phyloP scores from a whole-genome alignment of 352 stramenopile genomes.

The Globisporangium cederbergense region DNA sequence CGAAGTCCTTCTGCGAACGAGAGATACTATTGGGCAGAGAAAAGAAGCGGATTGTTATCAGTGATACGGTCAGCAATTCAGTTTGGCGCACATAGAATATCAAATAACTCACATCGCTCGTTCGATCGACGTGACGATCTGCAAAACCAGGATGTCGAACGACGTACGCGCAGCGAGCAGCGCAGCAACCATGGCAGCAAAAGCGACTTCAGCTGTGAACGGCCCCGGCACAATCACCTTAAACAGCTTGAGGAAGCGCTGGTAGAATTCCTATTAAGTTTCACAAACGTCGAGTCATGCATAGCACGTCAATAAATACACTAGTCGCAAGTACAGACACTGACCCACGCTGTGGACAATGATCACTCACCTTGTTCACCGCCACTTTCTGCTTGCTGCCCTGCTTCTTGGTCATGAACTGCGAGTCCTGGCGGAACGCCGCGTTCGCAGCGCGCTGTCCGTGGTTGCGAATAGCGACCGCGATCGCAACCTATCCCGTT shows the following conservation, averaged over 20 bases:
- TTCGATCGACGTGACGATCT: constrained; percentile 75
- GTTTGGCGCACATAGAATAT: too few species aligned
- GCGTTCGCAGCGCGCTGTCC: constrained; percentile 52
- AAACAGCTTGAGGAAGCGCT: constrained; percentile 65
- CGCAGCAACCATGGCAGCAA: constrained; percentile 55
- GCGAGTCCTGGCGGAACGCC: constrained; percentile 46
- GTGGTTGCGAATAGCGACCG: constrained; percentile 63
- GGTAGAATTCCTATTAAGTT: constrained; percentile 44
- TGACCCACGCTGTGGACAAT: not conserved
- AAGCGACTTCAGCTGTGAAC: constrained; percentile 67
- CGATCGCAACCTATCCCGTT: constrained; percentile 38
- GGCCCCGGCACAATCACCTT: constrained; percentile 66
- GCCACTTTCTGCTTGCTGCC: constrained; percentile 62
- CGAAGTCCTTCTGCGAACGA: constrained; percentile 59
- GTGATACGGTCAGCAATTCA: too few species aligned
- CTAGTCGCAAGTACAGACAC: too few species aligned
- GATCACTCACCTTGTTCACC: constrained; percentile 44
- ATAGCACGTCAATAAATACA: not conserved
- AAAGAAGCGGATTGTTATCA: not conserved
- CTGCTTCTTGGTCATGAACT: constrained; percentile 78
- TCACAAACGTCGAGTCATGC: not conserved
- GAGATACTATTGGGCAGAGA: constrained; percentile 37
- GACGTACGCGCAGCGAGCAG: constrained; percentile 68
- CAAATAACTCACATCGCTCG: constrained; percentile 49
- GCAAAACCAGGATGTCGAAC: constrained; percentile 75